Evolutionary conservation across 1,284 basidiomycete genomes (phyloP), one percentile per base, ranked within the genome.

Genomic region (Exobasidium rhododendri): DNA sequence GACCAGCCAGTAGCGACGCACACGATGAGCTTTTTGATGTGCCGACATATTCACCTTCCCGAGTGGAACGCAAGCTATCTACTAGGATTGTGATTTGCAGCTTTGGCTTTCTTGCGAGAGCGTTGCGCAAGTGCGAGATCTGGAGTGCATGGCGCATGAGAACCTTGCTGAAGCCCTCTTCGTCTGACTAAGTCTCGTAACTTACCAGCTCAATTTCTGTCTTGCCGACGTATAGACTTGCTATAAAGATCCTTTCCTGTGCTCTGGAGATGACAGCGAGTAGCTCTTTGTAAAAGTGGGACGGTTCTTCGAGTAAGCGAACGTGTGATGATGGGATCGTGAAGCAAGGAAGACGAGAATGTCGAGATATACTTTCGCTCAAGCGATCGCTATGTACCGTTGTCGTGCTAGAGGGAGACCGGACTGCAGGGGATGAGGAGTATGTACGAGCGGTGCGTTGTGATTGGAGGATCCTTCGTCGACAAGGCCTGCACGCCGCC

Each of bases 51-150:
- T 30, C 6, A 2, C 60, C 60, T 49, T 90, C 90, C 4, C 94
- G 86, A 6, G 94, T 98, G 0, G 91, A 91, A 45, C 94, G 88
- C 75, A 97, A 90, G 63, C 91, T 85, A 81, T 99, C 96, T 63
- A 94, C 85, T 43, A 91, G 84, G 58, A 98, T 82, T 52, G 88
- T 83, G 14, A 94, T 82, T 28, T 86, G 84, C 1, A 98, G 83
- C 2, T 83, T 69, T 0, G 85, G 85, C 62, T 88, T 89, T 1
- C 80, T 51, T 7, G 26, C 22, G 1, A 79, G 62, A 4, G 73
- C 68, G 1, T 45, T 35, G 4, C 63, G 62, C 1, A 78, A 26
- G 13, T 30, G 46, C 24, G 59, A 35, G 31, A 59, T 30, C 35
- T 40, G 17, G 17, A 22, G 56, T 20, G 28, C n/a, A n/a, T n/a